These are phyloP conservation scores for Pseudevernia furfuracea DNA, from an alignment of 495 filamentous ascomycete genomes.

Conservation along the genomic window DNA sequence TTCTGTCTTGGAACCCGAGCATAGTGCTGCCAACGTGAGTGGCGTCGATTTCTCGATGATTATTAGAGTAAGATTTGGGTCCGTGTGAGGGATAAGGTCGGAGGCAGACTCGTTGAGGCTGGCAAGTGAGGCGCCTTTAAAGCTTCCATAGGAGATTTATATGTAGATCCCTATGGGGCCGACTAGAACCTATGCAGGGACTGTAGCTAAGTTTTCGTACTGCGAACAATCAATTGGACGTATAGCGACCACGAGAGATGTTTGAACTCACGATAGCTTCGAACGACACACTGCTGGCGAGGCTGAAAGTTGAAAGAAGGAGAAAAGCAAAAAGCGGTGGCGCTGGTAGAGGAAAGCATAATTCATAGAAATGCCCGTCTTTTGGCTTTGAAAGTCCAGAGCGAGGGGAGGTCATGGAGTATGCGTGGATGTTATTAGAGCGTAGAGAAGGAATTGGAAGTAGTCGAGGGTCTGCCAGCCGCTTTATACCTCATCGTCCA, in stretches of 20 bases:
- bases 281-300: background rate
- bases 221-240: background rate
- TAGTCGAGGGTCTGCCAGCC: too few species aligned
- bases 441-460: too few species aligned
- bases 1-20: background rate
- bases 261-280: background rate
- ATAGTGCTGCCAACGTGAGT: background rate
- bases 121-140: background rate
- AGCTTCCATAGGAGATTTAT: background rate
- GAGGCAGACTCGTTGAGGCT: background rate
- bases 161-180: constrained; percentile 4
- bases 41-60: background rate
- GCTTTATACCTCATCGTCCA: too few species aligned
- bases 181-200: background rate
- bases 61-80: background rate
- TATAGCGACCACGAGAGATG: too few species aligned
- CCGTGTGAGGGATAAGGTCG: background rate
- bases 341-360: too few species aligned
- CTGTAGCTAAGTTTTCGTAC: background rate
- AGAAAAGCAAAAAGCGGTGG: too few species aligned
- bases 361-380: too few species aligned
- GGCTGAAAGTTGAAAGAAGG: background rate
- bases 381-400: too few species aligned
- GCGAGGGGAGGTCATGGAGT: too few species aligned
- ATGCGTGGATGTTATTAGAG: too few species aligned